Conservation (phyloP, 2,329 filamentous ascomycete genomes). For the Fusarium humuli region DNA sequence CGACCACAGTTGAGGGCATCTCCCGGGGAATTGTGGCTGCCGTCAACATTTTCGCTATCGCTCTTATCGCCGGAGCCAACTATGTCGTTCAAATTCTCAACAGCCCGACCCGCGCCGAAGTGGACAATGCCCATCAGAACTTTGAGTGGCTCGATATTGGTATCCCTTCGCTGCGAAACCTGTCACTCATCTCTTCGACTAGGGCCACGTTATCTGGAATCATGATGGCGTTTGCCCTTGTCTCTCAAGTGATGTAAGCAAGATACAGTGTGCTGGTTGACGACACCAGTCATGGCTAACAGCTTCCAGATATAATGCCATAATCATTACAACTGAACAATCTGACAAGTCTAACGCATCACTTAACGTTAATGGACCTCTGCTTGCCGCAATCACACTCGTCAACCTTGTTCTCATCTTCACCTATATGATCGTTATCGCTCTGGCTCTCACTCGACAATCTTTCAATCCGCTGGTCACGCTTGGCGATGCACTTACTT, state of each 20-base stretch:
- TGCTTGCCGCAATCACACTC: conserved; percentile 53
- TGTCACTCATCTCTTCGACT: conserved; percentile 56
- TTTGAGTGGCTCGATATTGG: conserved; percentile 66
- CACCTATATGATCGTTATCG: conserved; percentile 56
- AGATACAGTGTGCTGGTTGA: not conserved
- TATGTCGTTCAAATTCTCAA: conserved; percentile 66
- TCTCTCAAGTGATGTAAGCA: conserved; percentile 63
- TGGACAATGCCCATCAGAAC: conserved; percentile 59
- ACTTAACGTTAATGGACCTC: conserved; percentile 56
- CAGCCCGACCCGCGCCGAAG: conserved; percentile 64
- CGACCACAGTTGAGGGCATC: conserved; percentile 52
- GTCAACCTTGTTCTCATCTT: conserved; percentile 58
- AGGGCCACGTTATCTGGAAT: conserved; percentile 55
- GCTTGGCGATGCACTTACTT: conserved; percentile 63
- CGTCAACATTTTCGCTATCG: conserved; percentile 58
- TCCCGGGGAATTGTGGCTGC: conserved; percentile 58
- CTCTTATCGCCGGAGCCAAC: conserved; percentile 62
- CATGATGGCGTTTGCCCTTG: conserved; percentile 57
- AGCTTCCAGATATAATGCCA: conserved; percentile 61
- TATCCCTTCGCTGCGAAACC: conserved; percentile 64
- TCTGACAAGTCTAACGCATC: conserved; percentile 23
- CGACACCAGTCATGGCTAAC: conserved; percentile 16
- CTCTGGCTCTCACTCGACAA: conserved; percentile 51
- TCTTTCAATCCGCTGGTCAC: conserved; percentile 60
- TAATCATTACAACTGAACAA: conserved; percentile 57